Evolutionary conservation across 176 grass and related monocot species (phyloP), one percentile per base, ranked within the genome.

Genomic region (Rhynchospora breviuscula): DNA sequence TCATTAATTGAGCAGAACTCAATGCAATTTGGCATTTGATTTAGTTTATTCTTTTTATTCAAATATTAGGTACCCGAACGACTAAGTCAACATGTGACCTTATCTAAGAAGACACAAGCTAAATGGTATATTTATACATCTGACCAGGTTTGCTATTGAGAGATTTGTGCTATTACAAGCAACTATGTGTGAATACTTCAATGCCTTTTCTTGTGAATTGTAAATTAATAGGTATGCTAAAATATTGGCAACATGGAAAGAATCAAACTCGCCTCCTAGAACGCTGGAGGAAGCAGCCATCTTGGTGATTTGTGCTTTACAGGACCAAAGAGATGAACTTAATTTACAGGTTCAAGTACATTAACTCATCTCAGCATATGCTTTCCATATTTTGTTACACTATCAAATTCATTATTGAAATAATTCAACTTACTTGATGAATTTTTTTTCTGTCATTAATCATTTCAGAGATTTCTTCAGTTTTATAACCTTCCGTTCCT

Each of bases 201-300:
- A 40, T 40, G 3, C 35, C 29, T 77, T 56, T 77, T 54, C 17
- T 17, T 6, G 23, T 33, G 6, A 76, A 52, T 56, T 77, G 23
- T 44, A 31, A 17, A 40, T 40, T 40, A 17, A 63, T 25, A 91
- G 90, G 90, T 91, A 91, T 45, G 51, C 68, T 49, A 89, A 87
- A 69, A 88, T 91, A 44, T 82, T 91, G 78, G 83, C 85, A 26
- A 79, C 67, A 64, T 91, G 87, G 62, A 91, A 83, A 8, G 84
- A 88, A 48, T 46, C 31, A 40, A 40, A 40, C 35, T 40, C 3
- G 3, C 86, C 69, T 58, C 89, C 63, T 19, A 86, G 22, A 83
- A 91, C 89, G 49, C 45, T 70, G 2, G 86, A 58, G 79, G 89
- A 91, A 51, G 83, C 83, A 70, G 79, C 86, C 7, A 63, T 21